A percentile compares a stretch with the other conserved stretches of the same genome.
These are phyloP conservation scores for Haplosporangium gracile DNA, from an alignment of 192 early-diverging fungal species.

Conservation along the genomic window DNA sequence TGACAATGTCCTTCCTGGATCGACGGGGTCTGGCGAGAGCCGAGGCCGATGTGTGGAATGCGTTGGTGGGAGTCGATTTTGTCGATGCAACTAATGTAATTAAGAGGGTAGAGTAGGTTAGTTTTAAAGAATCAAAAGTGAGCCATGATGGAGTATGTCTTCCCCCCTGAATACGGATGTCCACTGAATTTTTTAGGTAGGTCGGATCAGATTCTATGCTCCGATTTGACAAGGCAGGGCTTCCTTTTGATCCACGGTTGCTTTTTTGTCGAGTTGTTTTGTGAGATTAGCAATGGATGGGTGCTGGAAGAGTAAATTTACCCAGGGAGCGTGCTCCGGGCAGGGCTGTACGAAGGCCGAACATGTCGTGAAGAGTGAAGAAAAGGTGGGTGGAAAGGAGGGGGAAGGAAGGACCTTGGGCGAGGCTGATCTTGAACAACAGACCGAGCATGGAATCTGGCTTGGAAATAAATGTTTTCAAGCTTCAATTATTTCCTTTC, in stretches of 20 bases:
- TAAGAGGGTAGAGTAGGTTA: neutral
- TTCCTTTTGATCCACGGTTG: neutral
- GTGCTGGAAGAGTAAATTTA: neutral
- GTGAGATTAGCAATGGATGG: too few species aligned
- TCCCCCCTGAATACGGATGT: neutral
- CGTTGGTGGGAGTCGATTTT: constrained; percentile 27
- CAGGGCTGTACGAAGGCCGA: constrained; percentile 46
- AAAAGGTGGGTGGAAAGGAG: neutral
- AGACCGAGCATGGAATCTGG: neutral
- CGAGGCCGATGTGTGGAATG: constrained; percentile 48
- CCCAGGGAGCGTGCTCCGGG: constrained; percentile 54
- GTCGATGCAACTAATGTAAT: constrained; percentile 36
- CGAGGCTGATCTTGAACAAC: constrained; percentile 24
- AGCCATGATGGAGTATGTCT: neutral
- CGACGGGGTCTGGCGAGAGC: constrained; percentile 41
- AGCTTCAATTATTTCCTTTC: neutral
- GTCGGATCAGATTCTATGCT: constrained; percentile 5
- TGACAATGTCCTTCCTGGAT: constrained; percentile 52
- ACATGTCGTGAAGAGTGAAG: constrained; percentile 26
- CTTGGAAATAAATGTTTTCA: neutral
- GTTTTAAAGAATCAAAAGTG: neutral
- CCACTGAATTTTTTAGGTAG: neutral
- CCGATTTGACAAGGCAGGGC: neutral
- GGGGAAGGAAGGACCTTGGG: constrained; percentile 2
- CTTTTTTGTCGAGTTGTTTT: neutral